These are phyloP conservation scores for Mycena vulgaris DNA, from an alignment of 768 basidiomycete species.

Conservation along the genomic window DNA sequence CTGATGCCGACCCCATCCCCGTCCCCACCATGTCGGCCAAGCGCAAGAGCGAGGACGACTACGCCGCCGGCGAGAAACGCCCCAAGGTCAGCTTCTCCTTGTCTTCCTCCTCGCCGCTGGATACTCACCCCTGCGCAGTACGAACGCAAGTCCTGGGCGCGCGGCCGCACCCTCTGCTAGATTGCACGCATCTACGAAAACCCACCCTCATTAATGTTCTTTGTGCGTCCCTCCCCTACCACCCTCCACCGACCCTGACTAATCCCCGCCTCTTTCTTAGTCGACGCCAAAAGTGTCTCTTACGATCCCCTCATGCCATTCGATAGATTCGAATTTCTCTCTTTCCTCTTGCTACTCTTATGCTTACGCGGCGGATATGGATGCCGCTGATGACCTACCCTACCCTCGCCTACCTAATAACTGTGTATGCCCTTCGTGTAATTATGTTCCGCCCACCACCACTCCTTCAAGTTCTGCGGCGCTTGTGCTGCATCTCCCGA, in stretches of 20 bases:
- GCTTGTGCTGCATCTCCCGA: too few relatives aligned
- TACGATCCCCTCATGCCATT: conserved; percentile 27
- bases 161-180: conserved; percentile 18
- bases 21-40: neutral
- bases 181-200: too few relatives aligned
- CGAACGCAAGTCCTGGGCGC: conserved; percentile 41
- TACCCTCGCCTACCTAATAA: neutral
- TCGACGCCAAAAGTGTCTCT: conserved; percentile 7
- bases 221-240: conserved; percentile 8
- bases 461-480: too few relatives aligned
- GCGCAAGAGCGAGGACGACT: conserved; percentile 14
- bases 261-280: neutral
- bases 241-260: neutral
- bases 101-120: neutral
- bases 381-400: neutral
- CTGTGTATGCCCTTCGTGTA: neutral
- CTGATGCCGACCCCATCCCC: conserved; percentile 5
- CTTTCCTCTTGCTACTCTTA: neutral
- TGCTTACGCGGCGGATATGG: neutral
- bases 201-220: too few relatives aligned
- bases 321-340: conserved; percentile 35
- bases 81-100: conserved; percentile 50
- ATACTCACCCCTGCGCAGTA: conserved; percentile 23
- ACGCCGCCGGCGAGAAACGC: conserved; percentile 51
- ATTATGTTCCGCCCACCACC: neutral